Evolutionary conservation across 352 stramenopile species (phyloP), one percentile per base, ranked within the genome.

Genomic region (Phytophthora melonis): DNA sequence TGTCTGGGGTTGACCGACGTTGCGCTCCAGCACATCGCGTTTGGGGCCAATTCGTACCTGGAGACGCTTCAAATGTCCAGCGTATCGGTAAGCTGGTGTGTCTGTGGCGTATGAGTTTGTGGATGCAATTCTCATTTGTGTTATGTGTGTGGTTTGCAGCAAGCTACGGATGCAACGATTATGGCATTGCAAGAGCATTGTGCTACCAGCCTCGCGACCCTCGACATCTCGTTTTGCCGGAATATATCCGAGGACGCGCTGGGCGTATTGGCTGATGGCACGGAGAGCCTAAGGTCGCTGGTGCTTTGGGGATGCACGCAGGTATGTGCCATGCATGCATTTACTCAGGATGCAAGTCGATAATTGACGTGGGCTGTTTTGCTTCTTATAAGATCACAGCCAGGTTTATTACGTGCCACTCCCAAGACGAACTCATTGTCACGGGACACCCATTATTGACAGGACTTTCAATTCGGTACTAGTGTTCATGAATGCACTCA

Each of bases 171-270:
- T 23, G 80, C 66, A 8, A 62, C 80, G 6, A 82, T 94, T 45
- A 57, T 82, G 30, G 66, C 74, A 18, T 66, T 95, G 50, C 72
- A 90, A 50, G 82, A 84, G 49, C 70, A 86, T 47, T 94, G 87
- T 27, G 57, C 71, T 7, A 72, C 70, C 8, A 86, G 64, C 32
- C 52, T 95, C 2, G 59, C 63, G 3, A 80, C 63, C 9, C 77
- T 95, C 18, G 87, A 95, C 69, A 83, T 95, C 32, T 95, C 89
- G 5, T 95, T 95, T 54, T 94, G 87, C 36, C 79, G 89, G 14
- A 86, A 86, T 19, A 82, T 95, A 13, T 79, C 80, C 0, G 89
- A 95, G 60, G 85, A 94, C 41, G 84, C 80, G 8, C 67, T 95
- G 5, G 89, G 89, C 1, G 69, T 87, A 39, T 90, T 93, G 52